phyloP scores from a whole-genome alignment of 345 rosid genomes.

The Hibiscus syriacus region DNA sequence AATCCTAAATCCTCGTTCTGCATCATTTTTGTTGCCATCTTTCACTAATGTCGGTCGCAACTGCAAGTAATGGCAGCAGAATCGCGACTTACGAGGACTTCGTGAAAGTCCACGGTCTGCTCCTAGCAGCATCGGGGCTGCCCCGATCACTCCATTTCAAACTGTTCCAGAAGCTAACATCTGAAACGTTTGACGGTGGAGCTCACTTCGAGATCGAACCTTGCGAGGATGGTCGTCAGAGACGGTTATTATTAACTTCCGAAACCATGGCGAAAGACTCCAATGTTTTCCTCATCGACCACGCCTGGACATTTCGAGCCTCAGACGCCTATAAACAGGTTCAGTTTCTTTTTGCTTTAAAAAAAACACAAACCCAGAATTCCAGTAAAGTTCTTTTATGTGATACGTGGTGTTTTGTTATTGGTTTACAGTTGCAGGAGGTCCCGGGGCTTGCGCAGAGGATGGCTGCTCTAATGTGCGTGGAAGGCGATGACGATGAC shows the following conservation, averaged over 20 bases:
- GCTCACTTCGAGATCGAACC: conserved; percentile 62
- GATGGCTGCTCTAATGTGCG: conserved; percentile 90
- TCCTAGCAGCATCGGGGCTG: conserved; percentile 75
- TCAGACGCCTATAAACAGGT: conserved; percentile 73
- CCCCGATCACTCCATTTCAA: conserved; percentile 59
- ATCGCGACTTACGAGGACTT: conserved; percentile 66
- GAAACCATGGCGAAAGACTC: conserved; percentile 50
- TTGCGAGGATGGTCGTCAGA: conserved; percentile 54
- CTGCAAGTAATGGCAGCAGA: conserved; percentile 2
- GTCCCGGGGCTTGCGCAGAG: conserved; percentile 87
- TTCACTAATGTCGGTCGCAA: not conserved
- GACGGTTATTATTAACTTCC: conserved; percentile 62
- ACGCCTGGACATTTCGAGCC: conserved; percentile 95
- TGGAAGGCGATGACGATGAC: conserved; percentile 38
- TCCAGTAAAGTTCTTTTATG: not conserved
- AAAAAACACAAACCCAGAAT: not conserved
- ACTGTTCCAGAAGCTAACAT: conserved; percentile 61
- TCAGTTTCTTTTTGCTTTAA: not conserved
- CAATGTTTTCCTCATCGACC: conserved; percentile 77
- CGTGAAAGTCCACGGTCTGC: conserved; percentile 64
- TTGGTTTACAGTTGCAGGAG: conserved; percentile 59
- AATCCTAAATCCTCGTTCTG: not conserved
- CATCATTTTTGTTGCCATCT: not conserved
- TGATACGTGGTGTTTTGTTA: not conserved
- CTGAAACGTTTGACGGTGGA: conserved; percentile 83